Conservation (phyloP, 164 flowering plant genomes). For the Aristolochia fimbriata region DNA sequence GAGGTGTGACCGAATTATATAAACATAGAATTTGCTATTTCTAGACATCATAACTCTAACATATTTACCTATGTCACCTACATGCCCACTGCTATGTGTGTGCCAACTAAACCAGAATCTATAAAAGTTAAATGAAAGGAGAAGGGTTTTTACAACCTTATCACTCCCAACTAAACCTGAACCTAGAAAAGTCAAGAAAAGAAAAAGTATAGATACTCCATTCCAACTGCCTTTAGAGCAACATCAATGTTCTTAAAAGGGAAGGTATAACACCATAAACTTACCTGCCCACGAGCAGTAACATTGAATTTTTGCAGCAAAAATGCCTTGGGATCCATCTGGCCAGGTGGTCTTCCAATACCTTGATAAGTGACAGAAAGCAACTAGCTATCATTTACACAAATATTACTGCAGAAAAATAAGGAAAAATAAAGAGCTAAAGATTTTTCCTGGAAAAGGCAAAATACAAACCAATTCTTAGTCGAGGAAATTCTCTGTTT, state of each 20-base stretch:
- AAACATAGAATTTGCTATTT: too few relatives aligned
- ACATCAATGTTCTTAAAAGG: not conserved
- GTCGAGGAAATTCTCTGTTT: constrained; percentile 75
- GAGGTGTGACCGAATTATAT: too few relatives aligned
- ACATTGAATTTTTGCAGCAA: constrained; percentile 85
- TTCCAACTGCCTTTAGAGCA: too few relatives aligned
- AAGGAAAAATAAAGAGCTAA: not conserved
- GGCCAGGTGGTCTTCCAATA: constrained; percentile 91
- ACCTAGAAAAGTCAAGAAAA: not conserved
- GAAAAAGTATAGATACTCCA: too few relatives aligned
- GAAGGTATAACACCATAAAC: constrained; percentile 4
- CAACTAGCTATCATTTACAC: constrained; percentile 2
- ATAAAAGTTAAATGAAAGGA: not conserved
- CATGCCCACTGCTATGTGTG: too few relatives aligned
- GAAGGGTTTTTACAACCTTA: not conserved
- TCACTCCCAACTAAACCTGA: not conserved
- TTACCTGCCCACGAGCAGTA: constrained; percentile 61
- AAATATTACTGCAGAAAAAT: not conserved
- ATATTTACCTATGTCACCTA: too few relatives aligned
- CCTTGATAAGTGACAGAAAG: constrained; percentile 27
- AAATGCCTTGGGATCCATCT: constrained; percentile 97
- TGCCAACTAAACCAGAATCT: not conserved
- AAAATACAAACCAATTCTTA: constrained; percentile 58
- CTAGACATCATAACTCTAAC: too few relatives aligned
- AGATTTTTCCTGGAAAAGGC: too few relatives aligned